Percentiles rank a stretch among this genome's conserved stretches.
These are phyloP conservation scores for Diversispora eburnea DNA, from an alignment of 192 early-diverging fungal genomes.

Conservation along the genomic window DNA sequence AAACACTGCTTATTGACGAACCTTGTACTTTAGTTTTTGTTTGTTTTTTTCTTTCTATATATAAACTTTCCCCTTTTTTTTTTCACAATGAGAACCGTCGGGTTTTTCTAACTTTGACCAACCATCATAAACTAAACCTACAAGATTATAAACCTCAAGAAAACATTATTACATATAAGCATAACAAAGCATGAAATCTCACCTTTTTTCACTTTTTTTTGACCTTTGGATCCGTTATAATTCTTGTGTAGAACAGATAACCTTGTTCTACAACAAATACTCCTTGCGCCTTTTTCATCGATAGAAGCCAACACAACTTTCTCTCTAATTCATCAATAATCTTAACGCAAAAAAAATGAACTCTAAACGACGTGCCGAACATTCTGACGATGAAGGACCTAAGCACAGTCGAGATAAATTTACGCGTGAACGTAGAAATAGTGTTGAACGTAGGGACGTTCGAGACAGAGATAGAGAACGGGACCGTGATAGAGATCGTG, in stretches of 20 bases:
- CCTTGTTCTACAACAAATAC: constrained; percentile 12
- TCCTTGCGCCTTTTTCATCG: background rate
- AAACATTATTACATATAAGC: background rate
- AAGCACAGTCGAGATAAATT: constrained; percentile 27
- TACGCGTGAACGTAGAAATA: constrained; percentile 17
- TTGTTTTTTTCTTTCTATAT: background rate
- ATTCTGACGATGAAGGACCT: constrained; percentile 28
- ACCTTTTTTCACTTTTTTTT: constrained; percentile 19
- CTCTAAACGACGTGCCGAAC: constrained; percentile 25
- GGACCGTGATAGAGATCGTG: constrained; percentile 17
- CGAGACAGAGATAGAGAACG: constrained; percentile 25
- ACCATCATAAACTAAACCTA: constrained; percentile 5
- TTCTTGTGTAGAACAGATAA: constrained; percentile 13
- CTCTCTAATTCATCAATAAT: background rate
- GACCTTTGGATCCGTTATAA: constrained; percentile 11
- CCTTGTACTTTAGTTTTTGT: background rate
- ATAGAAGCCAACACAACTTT: background rate
- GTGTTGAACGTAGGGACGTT: constrained; percentile 21
- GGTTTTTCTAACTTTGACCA: background rate
- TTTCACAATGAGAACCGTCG: background rate
- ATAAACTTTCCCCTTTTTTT: constrained; percentile 17
- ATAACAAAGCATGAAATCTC: background rate
- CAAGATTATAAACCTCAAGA: constrained; percentile 6
- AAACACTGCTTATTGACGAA: constrained; percentile 9
- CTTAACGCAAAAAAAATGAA: constrained; percentile 21